Percentiles rank a stretch among this genome's conserved stretches.
Conservation (phyloP, 2,329 filamentous ascomycete genomes). For the Aspergillus hiratsukae region DNA sequence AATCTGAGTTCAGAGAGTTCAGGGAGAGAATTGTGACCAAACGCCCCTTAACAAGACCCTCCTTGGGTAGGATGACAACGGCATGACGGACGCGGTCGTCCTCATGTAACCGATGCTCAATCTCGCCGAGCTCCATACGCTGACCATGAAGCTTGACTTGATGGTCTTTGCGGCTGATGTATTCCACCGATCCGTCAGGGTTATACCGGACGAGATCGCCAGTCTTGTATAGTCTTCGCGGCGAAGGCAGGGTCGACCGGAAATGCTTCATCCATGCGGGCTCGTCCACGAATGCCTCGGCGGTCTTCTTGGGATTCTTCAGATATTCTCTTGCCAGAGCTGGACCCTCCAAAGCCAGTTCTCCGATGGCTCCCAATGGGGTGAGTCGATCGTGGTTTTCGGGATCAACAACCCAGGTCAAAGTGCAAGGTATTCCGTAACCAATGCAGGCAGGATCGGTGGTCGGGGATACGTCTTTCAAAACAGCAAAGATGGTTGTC, state of each 20-base stretch:
- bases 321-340: slow-evolving; percentile 39
- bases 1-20: slow-evolving; percentile 20
- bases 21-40: slow-evolving; percentile 44
- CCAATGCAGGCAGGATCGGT: slow-evolving; percentile 19
- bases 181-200: slow-evolving; percentile 17
- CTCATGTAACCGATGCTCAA: slow-evolving; percentile 36
- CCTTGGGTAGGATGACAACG: slow-evolving; percentile 42
- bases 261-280: slow-evolving; percentile 21
- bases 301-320: slow-evolving; percentile 30
- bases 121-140: slow-evolving; percentile 57
- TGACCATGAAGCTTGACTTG: slow-evolving; percentile 65
- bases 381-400: slow-evolving; percentile 27
- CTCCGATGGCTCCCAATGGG: slow-evolving; percentile 34
- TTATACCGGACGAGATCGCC: slow-evolving; percentile 23
- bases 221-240: slow-evolving; percentile 23
- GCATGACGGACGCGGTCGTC: slow-evolving; percentile 33
- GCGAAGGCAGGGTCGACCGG: slow-evolving; percentile 1
- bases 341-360: slow-evolving; percentile 36
- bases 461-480: slow-evolving; percentile 27
- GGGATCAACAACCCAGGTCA: slow-evolving; percentile 32
- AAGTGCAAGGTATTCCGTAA: slow-evolving; percentile 16
- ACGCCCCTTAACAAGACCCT: slow-evolving; percentile 40
- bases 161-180: slow-evolving; percentile 54
- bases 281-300: slow-evolving; percentile 22
- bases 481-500: slow-evolving; percentile 27